Evolutionary conservation across 2,329 filamentous ascomycete genomes (phyloP).

Genomic region (Zasmidium angulare): DNA sequence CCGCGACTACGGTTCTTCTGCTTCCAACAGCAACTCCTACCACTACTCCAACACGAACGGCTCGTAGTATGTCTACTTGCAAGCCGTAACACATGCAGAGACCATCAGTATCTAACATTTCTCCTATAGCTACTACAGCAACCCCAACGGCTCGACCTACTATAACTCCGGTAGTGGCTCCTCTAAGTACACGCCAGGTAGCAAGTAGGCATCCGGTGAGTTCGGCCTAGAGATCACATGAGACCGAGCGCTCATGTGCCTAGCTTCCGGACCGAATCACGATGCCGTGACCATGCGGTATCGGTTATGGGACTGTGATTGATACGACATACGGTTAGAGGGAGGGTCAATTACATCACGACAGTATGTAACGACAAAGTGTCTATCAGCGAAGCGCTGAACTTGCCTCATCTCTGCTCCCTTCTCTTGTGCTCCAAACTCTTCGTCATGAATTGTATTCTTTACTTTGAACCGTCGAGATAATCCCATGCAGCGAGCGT

Average conservation of each 20-base stretch:
- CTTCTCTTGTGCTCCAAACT: no score
- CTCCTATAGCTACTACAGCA: slow-evolving; percentile 67
- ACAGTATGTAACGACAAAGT: no score
- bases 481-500: slow-evolving; percentile 35
- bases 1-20: slow-evolving; percentile 61
- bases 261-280: no score
- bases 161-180: slow-evolving; percentile 61
- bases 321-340: no score
- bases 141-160: slow-evolving; percentile 64
- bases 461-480: slow-evolving; percentile 12
- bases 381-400: no score
- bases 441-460: background rate
- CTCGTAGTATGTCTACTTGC: slow-evolving; percentile 32
- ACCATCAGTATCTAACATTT: slow-evolving; percentile 2
- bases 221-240: no score
- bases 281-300: no score
- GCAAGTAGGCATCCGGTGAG: slow-evolving; percentile 15
- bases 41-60: slow-evolving; percentile 66
- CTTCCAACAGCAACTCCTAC: slow-evolving; percentile 59
- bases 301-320: no score
- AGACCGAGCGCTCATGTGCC: no score
- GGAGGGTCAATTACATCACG: no score
- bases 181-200: slow-evolving; percentile 59
- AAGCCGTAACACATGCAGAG: background rate
- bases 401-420: no score